Conservation (phyloP, 1,139 yeast species). For the Pichiaceae sp. region DNA sequence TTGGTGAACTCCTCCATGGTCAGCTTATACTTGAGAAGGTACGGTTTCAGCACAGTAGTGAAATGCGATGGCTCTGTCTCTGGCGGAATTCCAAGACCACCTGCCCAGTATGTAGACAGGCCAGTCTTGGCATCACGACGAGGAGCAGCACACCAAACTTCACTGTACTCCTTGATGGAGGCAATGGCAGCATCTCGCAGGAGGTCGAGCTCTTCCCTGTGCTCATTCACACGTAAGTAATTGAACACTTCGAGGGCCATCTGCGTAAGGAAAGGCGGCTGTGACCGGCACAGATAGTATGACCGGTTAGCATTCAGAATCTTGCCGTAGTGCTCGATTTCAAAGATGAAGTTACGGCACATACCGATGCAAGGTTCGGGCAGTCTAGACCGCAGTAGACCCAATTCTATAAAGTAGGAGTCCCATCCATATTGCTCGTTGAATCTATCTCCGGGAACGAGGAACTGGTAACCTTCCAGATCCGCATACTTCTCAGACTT, state of each 20-base stretch:
- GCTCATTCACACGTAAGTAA: conserved; percentile 31
- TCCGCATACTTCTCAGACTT: conserved; percentile 22
- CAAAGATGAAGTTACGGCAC: conserved; percentile 89
- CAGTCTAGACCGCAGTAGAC: conserved; percentile 62
- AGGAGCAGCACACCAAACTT: conserved; percentile 74
- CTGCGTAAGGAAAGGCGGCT: conserved; percentile 97
- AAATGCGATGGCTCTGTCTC: conserved; percentile 94
- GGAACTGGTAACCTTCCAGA: conserved; percentile 71
- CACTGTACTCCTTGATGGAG: conserved; percentile 79
- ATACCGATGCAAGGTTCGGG: conserved; percentile 75
- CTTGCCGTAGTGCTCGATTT: conserved; percentile 85
- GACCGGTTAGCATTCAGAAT: conserved; percentile 91
- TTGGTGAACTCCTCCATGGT: conserved; percentile 63
- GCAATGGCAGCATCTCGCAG: conserved; percentile 59
- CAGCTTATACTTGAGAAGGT: conserved; percentile 52
- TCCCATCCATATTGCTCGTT: conserved; percentile 99
- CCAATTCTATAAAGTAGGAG: conserved; percentile 86
- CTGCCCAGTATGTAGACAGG: conserved; percentile 84
- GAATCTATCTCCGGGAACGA: conserved; percentile 96
- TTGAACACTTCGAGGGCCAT: conserved; percentile 72
- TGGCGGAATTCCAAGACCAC: conserved; percentile 88
- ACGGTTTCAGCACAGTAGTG: conserved; percentile 61
- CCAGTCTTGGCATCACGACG: conserved; percentile 72
- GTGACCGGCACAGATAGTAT: conserved; percentile 86
- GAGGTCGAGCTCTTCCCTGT: conserved; percentile 32